Evolutionary conservation across 2,329 filamentous ascomycete genomes (phyloP), one percentile per base, ranked within the genome.

Genomic region (Emmonsia crescens): DNA sequence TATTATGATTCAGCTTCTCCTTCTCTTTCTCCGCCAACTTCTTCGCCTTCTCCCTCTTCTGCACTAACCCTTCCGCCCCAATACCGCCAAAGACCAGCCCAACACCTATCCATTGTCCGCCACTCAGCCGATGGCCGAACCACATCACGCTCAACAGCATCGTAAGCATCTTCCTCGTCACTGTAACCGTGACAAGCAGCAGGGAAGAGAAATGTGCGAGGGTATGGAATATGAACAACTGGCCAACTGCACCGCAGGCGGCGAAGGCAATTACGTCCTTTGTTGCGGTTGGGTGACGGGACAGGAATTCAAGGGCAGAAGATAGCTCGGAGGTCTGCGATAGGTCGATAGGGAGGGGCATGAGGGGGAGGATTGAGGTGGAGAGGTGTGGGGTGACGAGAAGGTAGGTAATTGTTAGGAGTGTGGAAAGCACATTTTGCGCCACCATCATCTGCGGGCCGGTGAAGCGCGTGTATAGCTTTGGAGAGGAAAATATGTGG

Each of bases 401-500:
- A 52, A 99, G 84, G 70, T 96, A 97, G 0, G 78, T 71, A 24
- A 83, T 80, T 3, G 92, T 97, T 61, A 97, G 80, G 55, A 85
- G 71, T 3, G 91, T 93, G 68, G 85, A 88, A 75, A 97, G 88
- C 61, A 96, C 79, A 73, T 97, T 99, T 76, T 96, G 91, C 46
- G 93, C 92, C 73, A 92, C 95, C 94, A 99, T 99, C 94, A 99
- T 99, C 82, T 99, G 94, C 63, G 93, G 91, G 10, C 94, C 94
- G 2, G 85, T 85, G 73, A 94, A 96, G 16, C 87, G 86, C 66
- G 85, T 85, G 76, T 91, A 96, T 1, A 76, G 72, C 31, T 78
- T 75, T 2, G 77, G 77, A 6, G 84, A 81, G 65, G 78, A 76
- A 74, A 97, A 96, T 74, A 99, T 91, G 75, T 96, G 87, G 75